Evolutionary conservation across 441 rosid species (phyloP).

Genomic region (Populus hybrid): DNA sequence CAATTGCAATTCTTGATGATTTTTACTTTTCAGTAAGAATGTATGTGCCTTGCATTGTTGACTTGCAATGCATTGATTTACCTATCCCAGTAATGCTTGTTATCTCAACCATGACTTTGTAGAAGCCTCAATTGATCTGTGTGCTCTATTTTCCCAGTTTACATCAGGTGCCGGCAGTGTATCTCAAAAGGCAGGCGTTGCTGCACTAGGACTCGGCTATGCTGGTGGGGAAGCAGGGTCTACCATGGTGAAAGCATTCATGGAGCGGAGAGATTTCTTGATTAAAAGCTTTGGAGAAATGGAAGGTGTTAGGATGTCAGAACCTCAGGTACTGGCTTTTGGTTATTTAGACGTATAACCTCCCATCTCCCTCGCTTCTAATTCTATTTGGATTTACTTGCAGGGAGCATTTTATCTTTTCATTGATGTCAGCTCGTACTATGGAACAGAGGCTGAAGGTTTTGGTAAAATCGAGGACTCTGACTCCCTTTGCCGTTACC

Average conservation of each 20-base stretch:
- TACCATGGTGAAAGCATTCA: constrained; percentile 80
- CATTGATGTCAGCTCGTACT: constrained; percentile 76
- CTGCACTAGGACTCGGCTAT: constrained; percentile 86
- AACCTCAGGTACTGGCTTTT: constrained; percentile 64
- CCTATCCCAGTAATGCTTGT: background rate
- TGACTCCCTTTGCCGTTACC: constrained; percentile 66
- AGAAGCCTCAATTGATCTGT: constrained; percentile 14
- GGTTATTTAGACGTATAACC: background rate
- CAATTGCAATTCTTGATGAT: background rate
- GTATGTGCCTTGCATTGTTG: background rate
- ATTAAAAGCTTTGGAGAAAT: constrained; percentile 67
- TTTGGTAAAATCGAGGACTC: constrained; percentile 73
- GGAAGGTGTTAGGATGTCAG: constrained; percentile 78
- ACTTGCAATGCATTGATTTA: background rate
- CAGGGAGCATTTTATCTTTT: constrained; percentile 99
- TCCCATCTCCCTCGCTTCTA: background rate
- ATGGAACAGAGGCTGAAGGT: constrained; percentile 69
- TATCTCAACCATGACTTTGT: background rate
- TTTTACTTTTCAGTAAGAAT: background rate
- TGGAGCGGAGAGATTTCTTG: constrained; percentile 90
- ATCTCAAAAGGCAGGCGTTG: constrained; percentile 87
- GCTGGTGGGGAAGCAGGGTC: constrained; percentile 89
- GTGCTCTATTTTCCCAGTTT: constrained; percentile 30
- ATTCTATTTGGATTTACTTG: constrained; percentile 20
- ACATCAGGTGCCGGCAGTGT: constrained; percentile 94